These are phyloP conservation scores for Blastocystis sp. DNA, from an alignment of 352 stramenopile genomes.

Conservation along the genomic window DNA sequence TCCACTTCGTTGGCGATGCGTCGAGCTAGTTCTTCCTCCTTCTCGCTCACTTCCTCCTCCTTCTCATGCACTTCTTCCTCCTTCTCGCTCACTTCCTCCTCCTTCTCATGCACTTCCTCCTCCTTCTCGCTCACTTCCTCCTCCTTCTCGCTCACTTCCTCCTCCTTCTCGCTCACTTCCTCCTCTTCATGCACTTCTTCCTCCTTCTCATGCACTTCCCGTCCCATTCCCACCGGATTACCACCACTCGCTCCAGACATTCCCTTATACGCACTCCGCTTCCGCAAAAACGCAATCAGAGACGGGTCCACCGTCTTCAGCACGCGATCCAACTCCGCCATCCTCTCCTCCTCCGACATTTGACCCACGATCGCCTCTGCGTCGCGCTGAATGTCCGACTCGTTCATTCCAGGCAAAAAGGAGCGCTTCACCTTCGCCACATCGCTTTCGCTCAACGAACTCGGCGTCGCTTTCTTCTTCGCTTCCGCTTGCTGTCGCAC, in stretches of 20 bases:
- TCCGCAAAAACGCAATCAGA: conserved; percentile 55
- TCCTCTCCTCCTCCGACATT: conserved; percentile 58
- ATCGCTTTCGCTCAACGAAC: not conserved
- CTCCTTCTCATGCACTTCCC: not conserved
- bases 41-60: not conserved
- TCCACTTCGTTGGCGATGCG: conserved; percentile 37
- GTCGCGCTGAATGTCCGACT: conserved; percentile 36
- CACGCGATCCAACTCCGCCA: not conserved
- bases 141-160: too few relatives aligned
- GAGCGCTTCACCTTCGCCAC: conserved; percentile 5
- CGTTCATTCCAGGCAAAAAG: conserved; percentile 7
- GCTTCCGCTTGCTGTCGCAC: not conserved
- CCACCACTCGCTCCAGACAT: not conserved
- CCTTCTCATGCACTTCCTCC: not conserved
- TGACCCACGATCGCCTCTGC: conserved; percentile 29
- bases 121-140: not conserved
- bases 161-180: not conserved
- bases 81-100: not conserved
- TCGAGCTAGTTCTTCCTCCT: conserved; percentile 4
- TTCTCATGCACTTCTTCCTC: not conserved
- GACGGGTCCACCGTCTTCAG: conserved; percentile 9
- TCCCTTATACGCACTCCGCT: conserved; percentile 43
- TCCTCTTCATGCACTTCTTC: not conserved
- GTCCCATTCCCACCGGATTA: too few relatives aligned
- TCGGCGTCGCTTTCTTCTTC: not conserved